Conservation (phyloP, 805 yeast species). For the Cyberlindnera maritima region DNA sequence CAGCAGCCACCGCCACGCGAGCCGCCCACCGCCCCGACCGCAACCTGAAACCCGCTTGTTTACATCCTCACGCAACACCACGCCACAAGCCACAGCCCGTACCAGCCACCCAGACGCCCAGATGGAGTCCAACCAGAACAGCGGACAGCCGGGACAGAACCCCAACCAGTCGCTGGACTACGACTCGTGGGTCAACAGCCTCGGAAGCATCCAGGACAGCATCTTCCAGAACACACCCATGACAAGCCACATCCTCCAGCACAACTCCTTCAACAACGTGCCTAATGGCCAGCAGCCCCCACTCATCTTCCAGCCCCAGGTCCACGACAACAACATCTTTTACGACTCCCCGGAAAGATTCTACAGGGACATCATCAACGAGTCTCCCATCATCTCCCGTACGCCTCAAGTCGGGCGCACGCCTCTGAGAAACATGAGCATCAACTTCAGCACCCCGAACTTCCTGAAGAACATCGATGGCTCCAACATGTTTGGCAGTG, state of each 20-base stretch:
- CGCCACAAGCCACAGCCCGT: background rate
- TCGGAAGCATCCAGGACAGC: constrained; percentile 27
- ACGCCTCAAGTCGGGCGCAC: constrained; percentile 28
- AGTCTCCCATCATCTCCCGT: constrained; percentile 25
- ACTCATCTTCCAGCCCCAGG: constrained; percentile 5
- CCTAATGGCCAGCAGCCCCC: background rate
- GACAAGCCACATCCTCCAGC: constrained; percentile 22
- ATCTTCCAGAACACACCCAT: constrained; percentile 27
- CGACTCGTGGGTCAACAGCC: constrained; percentile 28
- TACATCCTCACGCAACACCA: too few species aligned
- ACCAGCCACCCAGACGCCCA: background rate
- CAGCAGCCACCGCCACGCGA: too few species aligned
- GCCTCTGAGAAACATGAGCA: constrained; percentile 22
- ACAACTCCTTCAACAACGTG: constrained; percentile 5
- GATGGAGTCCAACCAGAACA: background rate
- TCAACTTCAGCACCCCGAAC: constrained; percentile 27
- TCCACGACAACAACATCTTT: constrained; percentile 15
- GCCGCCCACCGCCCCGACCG: too few species aligned
- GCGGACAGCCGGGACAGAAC: background rate
- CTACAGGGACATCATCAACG: constrained; percentile 27
- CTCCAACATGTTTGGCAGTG: constrained; percentile 6
- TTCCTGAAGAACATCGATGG: constrained; percentile 25
- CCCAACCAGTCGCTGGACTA: constrained; percentile 24
- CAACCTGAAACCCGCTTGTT: too few species aligned
- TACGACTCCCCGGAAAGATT: constrained; percentile 29